Percentiles rank a stretch among this genome's conserved stretches.
These are phyloP conservation scores for Avicennia marina DNA, from an alignment of 257 asterid species.

Conservation along the genomic window DNA sequence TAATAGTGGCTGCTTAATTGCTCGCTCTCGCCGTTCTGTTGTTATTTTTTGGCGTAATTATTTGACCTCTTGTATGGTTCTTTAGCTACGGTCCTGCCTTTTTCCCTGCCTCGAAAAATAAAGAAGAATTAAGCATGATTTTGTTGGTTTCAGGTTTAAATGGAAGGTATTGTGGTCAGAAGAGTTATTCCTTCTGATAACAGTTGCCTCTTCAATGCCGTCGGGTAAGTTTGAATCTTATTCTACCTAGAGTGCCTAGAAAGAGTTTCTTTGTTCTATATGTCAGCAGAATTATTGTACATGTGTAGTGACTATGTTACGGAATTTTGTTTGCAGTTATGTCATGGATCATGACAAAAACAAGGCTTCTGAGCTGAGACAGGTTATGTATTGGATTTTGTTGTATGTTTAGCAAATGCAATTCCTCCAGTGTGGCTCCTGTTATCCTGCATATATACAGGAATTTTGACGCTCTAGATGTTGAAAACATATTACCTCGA, in stretches of 20 bases:
- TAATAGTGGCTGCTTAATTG: conserved; percentile 8
- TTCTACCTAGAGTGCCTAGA: not conserved
- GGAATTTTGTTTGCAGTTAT: conserved; percentile 44
- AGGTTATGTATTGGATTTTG: conserved; percentile 40
- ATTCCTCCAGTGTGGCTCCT: no score
- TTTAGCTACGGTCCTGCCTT: not conserved
- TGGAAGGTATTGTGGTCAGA: conserved; percentile 78
- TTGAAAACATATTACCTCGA: no score
- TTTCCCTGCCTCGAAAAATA: not conserved
- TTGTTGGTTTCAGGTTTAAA: conserved; percentile 35
- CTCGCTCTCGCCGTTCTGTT: not conserved
- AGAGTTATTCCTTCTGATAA: conserved; percentile 95
- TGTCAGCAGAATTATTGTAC: not conserved
- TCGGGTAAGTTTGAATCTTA: conserved; percentile 54
- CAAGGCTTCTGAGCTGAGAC: conserved; percentile 85
- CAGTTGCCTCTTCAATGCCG: conserved; percentile 96
- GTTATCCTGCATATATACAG: no score
- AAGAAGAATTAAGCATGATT: conserved; percentile 1
- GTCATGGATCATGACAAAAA: conserved; percentile 88
- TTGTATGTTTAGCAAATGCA: not conserved
- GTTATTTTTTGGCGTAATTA: not conserved
- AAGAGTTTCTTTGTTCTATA: not conserved
- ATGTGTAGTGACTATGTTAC: not conserved
- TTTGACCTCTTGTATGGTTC: not conserved
- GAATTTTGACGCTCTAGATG: no score